Percentiles rank a stretch among this genome's conserved stretches.
Evolutionary conservation across 306 rosid species (phyloP).

Genomic region (Medicago arabica): DNA sequence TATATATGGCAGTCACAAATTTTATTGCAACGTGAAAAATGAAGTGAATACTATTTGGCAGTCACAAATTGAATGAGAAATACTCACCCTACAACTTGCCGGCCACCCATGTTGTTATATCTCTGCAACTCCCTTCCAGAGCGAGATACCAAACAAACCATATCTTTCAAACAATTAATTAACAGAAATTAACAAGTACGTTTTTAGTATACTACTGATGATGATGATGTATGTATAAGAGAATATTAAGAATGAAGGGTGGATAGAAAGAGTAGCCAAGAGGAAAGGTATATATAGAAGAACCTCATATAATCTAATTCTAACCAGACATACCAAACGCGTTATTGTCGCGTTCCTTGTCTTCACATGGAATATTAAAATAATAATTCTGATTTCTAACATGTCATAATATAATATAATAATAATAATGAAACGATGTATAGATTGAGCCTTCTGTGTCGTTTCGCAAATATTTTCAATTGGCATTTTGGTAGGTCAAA

Average conservation of each 20-base stretch:
- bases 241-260: neutral
- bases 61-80: too few relatives aligned
- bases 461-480: neutral
- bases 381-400: neutral
- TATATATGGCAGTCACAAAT: too few relatives aligned
- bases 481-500: neutral
- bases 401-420: too few relatives aligned
- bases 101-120: slow-evolving; percentile 81
- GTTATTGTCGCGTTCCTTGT: slow-evolving; percentile 6
- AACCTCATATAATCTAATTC: too few relatives aligned
- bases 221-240: neutral
- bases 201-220: neutral
- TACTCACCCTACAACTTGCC: slow-evolving; percentile 95
- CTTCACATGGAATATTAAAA: neutral
- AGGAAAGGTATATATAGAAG: neutral
- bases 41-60: neutral
- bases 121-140: slow-evolving; percentile 90
- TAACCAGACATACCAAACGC: neutral
- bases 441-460: slow-evolving; percentile 16
- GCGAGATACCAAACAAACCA: slow-evolving; percentile 86
- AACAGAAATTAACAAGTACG: neutral
- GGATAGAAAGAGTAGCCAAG: neutral
- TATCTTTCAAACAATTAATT: slow-evolving; percentile 3
- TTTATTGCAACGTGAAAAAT: slow-evolving; percentile 29
- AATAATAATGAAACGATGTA: neutral